Percentiles rank a stretch among this genome's conserved stretches.
Evolutionary conservation across 768 basidiomycete genomes (phyloP).

Genomic region (Lactifluus pinguis): DNA sequence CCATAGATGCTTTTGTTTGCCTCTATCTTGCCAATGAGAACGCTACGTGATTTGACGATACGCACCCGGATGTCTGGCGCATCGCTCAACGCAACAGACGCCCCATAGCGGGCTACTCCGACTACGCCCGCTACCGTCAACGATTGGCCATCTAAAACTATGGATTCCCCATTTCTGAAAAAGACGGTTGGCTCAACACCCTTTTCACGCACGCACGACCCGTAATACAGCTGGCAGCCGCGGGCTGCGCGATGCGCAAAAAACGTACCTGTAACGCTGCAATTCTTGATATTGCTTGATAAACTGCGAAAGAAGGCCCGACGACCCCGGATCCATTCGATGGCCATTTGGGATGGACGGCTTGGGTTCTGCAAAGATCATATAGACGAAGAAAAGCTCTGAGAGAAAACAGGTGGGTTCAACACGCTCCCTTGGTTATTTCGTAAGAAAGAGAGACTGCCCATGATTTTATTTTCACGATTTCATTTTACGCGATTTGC

Average conservation of each 20-base stretch:
- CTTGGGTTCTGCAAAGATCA: neutral
- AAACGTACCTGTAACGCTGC: conserved; percentile 49
- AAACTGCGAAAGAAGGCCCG: conserved; percentile 45
- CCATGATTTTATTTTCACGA: too few species aligned
- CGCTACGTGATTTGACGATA: conserved; percentile 51
- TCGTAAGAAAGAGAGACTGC: too few species aligned
- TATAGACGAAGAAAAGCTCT: neutral
- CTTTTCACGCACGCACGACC: too few species aligned
- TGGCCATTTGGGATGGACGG: neutral
- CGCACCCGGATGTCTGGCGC: conserved; percentile 40
- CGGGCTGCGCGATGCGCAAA: neutral
- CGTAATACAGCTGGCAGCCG: too few species aligned
- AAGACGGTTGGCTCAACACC: neutral
- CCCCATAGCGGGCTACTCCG: conserved; percentile 60
- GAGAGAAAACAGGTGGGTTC: too few species aligned
- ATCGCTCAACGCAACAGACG: conserved; percentile 41
- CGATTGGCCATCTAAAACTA: conserved; percentile 60
- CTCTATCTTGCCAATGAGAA: conserved; percentile 58
- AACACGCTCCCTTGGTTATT: too few species aligned
- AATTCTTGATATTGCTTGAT: conserved; percentile 53
- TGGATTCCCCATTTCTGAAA: conserved; percentile 48
- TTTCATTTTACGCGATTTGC: too few species aligned
- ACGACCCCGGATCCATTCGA: neutral
- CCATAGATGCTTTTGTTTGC: conserved; percentile 72
- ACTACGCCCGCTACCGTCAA: conserved; percentile 71